Percentiles rank a stretch among this genome's conserved stretches.
phyloP scores from a whole-genome alignment of 805 yeast species.

The Metschnikowia continentalis region DNA sequence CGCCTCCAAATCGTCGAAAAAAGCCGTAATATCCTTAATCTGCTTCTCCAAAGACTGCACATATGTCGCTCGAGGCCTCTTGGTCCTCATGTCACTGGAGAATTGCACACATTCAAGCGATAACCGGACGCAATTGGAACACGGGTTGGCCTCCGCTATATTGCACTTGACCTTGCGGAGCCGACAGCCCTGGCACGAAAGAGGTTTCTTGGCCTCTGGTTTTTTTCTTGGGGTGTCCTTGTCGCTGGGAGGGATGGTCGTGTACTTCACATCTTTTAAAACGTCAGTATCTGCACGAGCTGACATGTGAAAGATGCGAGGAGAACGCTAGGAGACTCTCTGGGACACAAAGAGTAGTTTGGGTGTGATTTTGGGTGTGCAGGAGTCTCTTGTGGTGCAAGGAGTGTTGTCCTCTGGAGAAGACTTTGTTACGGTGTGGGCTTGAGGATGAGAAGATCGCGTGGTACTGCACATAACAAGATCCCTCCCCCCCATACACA shows the following conservation, averaged over 20 bases:
- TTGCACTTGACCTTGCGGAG: conserved; percentile 47
- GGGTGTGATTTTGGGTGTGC: background rate
- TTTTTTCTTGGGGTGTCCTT: background rate
- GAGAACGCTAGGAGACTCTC: background rate
- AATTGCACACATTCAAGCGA: conserved; percentile 44
- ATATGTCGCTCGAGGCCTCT: conserved; percentile 46
- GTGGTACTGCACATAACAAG: background rate
- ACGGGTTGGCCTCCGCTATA: conserved; percentile 37
- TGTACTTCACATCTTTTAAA: background rate
- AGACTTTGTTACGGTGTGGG: background rate
- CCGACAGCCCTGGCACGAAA: conserved; percentile 40
- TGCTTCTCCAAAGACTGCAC: conserved; percentile 43
- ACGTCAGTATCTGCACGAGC: conserved; percentile 1
- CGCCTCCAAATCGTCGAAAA: conserved; percentile 24
- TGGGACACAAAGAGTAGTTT: background rate
- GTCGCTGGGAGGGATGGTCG: background rate
- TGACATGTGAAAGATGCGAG: conserved; percentile 3
- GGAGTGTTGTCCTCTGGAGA: background rate
- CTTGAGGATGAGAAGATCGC: background rate
- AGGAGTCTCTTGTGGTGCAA: background rate
- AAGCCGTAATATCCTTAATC: conserved; percentile 21
- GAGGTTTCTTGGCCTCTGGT: conserved; percentile 8
- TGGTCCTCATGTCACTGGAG: conserved; percentile 47
- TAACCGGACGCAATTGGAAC: conserved; percentile 43
- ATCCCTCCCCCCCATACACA: too few species aligned